Conservation (phyloP, 306 rosid species). For the Castanea sativa region DNA sequence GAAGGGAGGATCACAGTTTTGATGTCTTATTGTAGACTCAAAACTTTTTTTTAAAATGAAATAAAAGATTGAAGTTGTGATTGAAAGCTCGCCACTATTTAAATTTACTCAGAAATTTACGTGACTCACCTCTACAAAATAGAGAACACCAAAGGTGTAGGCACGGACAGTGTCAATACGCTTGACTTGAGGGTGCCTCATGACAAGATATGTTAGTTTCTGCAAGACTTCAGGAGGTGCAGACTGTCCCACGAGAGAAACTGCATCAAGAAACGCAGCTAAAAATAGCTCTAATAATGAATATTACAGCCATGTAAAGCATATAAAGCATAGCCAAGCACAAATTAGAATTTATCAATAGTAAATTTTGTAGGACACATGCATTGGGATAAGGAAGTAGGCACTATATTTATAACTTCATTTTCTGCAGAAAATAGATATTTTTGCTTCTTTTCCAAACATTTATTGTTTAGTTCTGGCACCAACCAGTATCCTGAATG, state of each 20-base stretch:
- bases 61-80: background rate
- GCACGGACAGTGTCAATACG: slow-evolving; percentile 96
- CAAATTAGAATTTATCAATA: background rate
- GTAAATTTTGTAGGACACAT: no score
- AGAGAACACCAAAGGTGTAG: slow-evolving; percentile 92
- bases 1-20: background rate
- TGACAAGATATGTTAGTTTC: slow-evolving; percentile 76
- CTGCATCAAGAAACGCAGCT: slow-evolving; percentile 31
- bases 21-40: background rate
- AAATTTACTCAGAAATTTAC: background rate
- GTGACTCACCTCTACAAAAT: slow-evolving; percentile 85
- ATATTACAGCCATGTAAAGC: background rate
- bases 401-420: background rate
- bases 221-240: slow-evolving; percentile 92
- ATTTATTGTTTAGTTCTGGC: background rate
- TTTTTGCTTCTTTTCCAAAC: no score
- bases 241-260: slow-evolving; percentile 85
- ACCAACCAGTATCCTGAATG: background rate
- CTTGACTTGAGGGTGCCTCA: slow-evolving; percentile 67
- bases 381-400: no score
- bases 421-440: background rate
- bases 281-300: background rate
- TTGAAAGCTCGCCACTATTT: background rate
- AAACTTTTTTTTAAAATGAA: background rate
- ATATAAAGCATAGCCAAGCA: background rate